Evolutionary conservation across 352 stramenopile genomes (phyloP), one percentile per base, ranked within the genome.

Genomic region (Blastocystis sp.): DNA sequence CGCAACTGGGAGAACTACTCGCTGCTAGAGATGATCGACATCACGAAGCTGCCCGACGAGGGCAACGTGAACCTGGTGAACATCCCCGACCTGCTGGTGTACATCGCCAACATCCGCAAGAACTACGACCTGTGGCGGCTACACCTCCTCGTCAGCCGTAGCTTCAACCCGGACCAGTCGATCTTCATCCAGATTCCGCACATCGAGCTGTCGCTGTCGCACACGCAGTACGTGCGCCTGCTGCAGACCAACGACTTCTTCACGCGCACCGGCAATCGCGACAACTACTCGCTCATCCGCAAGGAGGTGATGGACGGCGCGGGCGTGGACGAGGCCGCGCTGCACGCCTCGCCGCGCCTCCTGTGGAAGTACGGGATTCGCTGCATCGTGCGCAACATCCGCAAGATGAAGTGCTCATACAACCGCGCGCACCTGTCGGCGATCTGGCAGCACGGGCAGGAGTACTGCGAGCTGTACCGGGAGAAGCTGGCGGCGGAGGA

Each of bases 151-250:
- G 9, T 84, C 14, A 84, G 40, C 34, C 9, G 17, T 69, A 84
- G 74, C 7, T 3, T 38, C 48, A 52, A 34, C 24, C 74, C 74
- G 11, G 74, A 84, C 48, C 74, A 84, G 61, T 84, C 74, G 2
- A 68, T 84, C 4, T 84, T 70, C 61, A 84, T 84, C 28, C 74
- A 84, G 54, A 38, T 84, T 4, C 74, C 74, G 21, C 74, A 84
- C 66, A 70, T 84, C 42, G 74, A 84, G 42, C 4, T 84, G 54
- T 84, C 74, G 11, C 34, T 84, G 2, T 70, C 74, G n/a, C 74
- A 84, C 61, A 68, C 74, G 14, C 74, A 84, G 61, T 84, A 70
- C n/a, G 48, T 68, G n/a, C 21, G 21, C 17, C 74, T 84, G 14
- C 24, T 84, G 4, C 74, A 84, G 11, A 84, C 61, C 1, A 84